phyloP scores from a whole-genome alignment of 805 yeast species.

The Pichia gijzeniarum region DNA sequence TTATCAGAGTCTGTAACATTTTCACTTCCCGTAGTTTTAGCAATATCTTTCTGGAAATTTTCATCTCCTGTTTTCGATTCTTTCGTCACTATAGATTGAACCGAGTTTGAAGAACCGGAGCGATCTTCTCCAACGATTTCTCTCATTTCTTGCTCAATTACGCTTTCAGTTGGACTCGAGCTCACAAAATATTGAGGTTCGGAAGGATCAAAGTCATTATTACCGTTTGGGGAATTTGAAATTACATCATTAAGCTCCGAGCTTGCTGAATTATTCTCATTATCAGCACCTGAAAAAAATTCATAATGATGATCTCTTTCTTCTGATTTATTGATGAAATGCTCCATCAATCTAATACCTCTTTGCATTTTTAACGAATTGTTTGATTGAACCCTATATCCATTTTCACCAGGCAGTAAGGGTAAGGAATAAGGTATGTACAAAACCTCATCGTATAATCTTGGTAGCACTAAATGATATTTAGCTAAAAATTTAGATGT shows the following conservation, averaged over 20 bases:
- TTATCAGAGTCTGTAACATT: not conserved
- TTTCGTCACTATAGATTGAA: not conserved
- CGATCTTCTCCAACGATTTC: constrained; percentile 3
- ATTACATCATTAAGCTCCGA: constrained; percentile 17
- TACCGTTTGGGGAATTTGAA: constrained; percentile 8
- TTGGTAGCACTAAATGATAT: constrained; percentile 77
- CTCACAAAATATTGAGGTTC: constrained; percentile 85
- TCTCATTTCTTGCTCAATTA: constrained; percentile 16
- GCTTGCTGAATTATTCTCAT: constrained; percentile 21
- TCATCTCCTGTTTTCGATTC: no score
- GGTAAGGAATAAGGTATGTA: constrained; percentile 89
- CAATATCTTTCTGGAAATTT: no score
- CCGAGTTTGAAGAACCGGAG: constrained; percentile 5
- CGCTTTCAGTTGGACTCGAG: constrained; percentile 29
- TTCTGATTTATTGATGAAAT: constrained; percentile 71
- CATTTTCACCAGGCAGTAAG: constrained; percentile 74
- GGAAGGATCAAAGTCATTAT: constrained; percentile 71
- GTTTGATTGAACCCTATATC: constrained; percentile 69
- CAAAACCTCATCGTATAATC: constrained; percentile 87
- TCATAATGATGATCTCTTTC: constrained; percentile 89
- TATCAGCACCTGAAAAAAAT: constrained; percentile 75
- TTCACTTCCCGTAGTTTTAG: not conserved
- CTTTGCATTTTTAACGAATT: constrained; percentile 37
- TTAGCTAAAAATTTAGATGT: constrained; percentile 58
- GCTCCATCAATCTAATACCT: constrained; percentile 55